Evolutionary conservation across 2,329 filamentous ascomycete genomes (phyloP).

Genomic region (Sordariomycetes sp.): DNA sequence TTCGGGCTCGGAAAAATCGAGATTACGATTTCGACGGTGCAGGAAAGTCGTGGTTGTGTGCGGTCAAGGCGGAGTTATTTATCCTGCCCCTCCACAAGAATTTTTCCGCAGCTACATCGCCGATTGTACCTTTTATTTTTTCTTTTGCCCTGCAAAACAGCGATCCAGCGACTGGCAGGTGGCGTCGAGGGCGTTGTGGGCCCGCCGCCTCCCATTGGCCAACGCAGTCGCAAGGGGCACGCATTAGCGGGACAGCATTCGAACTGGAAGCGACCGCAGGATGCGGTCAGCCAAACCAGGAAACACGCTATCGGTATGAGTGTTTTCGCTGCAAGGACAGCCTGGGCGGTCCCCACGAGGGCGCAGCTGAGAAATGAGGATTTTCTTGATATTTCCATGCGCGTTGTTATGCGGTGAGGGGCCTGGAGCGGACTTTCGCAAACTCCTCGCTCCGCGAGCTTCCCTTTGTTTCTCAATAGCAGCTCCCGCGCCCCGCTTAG

Average conservation of each 20-base stretch:
- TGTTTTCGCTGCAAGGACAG: background rate
- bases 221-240: background rate
- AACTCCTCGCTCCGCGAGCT: background rate
- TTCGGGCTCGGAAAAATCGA: background rate
- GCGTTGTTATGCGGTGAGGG: background rate
- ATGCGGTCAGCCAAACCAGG: background rate
- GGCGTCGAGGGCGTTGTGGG: background rate
- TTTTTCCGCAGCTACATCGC: background rate
- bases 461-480: background rate
- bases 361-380: background rate
- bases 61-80: background rate
- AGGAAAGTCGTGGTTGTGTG: background rate
- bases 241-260: no score
- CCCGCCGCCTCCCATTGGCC: background rate
- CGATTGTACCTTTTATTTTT: no score
- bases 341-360: background rate
- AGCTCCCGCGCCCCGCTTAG: background rate
- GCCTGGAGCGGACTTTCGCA: background rate
- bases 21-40: background rate
- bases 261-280: background rate
- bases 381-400: background rate
- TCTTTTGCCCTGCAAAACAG: no score
- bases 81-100: background rate
- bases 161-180: background rate
- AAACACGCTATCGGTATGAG: background rate